Evolutionary conservation across 768 basidiomycete species (phyloP), one percentile per base, ranked within the genome.

Genomic region (Pleurotus pulmonarius): DNA sequence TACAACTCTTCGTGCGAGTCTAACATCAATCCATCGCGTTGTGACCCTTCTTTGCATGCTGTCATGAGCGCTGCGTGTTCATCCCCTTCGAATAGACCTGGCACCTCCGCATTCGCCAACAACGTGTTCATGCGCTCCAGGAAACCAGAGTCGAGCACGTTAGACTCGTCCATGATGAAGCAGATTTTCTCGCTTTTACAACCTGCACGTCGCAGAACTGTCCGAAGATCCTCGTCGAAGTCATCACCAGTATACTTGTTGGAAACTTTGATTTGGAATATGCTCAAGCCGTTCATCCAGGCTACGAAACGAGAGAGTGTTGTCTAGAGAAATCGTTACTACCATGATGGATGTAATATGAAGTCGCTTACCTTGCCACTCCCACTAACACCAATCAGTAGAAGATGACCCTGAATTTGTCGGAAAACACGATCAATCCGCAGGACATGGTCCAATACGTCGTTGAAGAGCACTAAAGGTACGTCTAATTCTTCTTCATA

Each of bases 121-220:
- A 99, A 83, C 0, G 97, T 99, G 70, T 99, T 99, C 96, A 99
- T 98, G n/a, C 97, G 86, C 69, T 99, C 97, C 61, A 99, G 75
- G 81, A 99, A 99, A 46, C 97, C 97, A 11, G 97, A 96, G 69
- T 99, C 97, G 29, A 98, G 87, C 11, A 98, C 97, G 64, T 99
- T 98, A 3, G 97, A 98, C 70, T 99, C 97, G 70, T 99, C 97
- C 97, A 99, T 98, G 75, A 99, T 98, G 80, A 99, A 99, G 69
- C 94, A 98, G 48, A 99, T 89, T 74, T 98, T 98, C 73, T 99
- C 97, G 63, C 94, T 94, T 68, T 98, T 99, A 78, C 94, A 98
- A 5, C 97, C 97, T 5, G 96, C 80, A 37, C 97, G 88, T 44
- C 97, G 92, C 38, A 99, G 85, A 4, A 99, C 97, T 0, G 86